Evolutionary conservation across 345 rosid genomes (phyloP), one percentile per base, ranked within the genome.

Genomic region (Eucalyptus melliodora): DNA sequence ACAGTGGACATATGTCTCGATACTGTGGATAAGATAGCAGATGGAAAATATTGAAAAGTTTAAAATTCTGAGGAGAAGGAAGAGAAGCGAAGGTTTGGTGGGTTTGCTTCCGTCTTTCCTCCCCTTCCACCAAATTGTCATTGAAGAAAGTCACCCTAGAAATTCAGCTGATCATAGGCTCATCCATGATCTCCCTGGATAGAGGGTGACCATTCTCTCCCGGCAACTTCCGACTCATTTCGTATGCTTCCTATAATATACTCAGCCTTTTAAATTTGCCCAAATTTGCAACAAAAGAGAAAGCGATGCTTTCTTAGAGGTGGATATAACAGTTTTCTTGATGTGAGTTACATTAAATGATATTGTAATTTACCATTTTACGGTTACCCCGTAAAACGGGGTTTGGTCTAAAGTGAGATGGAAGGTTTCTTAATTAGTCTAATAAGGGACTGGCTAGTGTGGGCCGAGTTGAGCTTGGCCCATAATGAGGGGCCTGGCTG

Each of bases 341-440:
- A 47, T 47, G 1, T 11, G 14, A 47, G 14, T 1, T 47, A 47
- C 49, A 47, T 47, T 47, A 47, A 10, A 10, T 47, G 12, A 47
- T 47, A 47, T 47, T 47, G 4, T 47, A 11, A 47, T 47, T 47
- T 47, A 47, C 0, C 0, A 47, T 47, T 47, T 47, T 47, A 47
- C 49, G 13, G 13, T 11, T 4, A 11, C 0, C 13, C 50, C 50
- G 14, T 47, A 47, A 47, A 47, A 47, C 2, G 13, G 1, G 50
- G 1, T 47, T 47, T 47, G 50, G 50, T 47, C 5, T 47, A 47
- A 47, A 2, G 50, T 11, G 0, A 47, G 50, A 47, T 47, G 11
- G 1, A 47, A 47, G 0, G 0, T 47, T 47, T 47, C 14, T 47
- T 47, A 47, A 47, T 47, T 47, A 47, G 1, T 47, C 2, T 47